phyloP scores from a whole-genome alignment of 768 basidiomycete species.

The Phlebiopsis flavidoalba region DNA sequence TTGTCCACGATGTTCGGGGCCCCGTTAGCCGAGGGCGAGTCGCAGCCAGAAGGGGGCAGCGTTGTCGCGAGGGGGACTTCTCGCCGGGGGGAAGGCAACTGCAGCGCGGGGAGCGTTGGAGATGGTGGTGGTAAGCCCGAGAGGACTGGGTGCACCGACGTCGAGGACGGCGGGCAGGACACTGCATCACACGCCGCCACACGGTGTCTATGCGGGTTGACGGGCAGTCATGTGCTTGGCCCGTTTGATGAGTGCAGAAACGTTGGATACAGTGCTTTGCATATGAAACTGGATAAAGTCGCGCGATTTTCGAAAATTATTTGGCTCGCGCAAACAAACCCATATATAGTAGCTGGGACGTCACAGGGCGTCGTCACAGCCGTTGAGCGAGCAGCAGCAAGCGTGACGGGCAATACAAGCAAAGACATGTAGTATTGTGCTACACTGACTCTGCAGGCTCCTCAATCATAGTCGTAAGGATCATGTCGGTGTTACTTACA shows the following conservation, averaged over 20 bases:
- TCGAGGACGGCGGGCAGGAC: neutral
- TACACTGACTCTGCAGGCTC: no score
- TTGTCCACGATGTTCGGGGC: neutral
- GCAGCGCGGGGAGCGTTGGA: conserved; percentile 36
- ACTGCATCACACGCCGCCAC: conserved; percentile 1
- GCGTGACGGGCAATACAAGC: no score
- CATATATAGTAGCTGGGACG: no score
- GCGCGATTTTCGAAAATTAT: no score
- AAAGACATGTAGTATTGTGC: no score
- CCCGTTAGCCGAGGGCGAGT: neutral
- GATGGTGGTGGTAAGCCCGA: neutral
- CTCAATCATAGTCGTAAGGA: no score
- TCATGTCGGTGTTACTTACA: no score
- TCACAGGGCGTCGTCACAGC: no score
- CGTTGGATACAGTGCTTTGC: no score
- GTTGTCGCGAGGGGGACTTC: neutral
- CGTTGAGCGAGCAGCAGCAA: no score
- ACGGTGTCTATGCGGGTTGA: conserved; percentile 8
- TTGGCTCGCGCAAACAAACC: no score
- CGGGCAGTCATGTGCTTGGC: conserved; percentile 6
- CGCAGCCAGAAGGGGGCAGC: neutral
- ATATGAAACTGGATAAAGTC: no score
- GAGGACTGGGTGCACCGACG: neutral
- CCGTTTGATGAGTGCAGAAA: neutral
- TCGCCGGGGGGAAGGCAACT: neutral